Evolutionary conservation across 352 stramenopile species (phyloP).

Genomic region (Thalassiosira allenii): DNA sequence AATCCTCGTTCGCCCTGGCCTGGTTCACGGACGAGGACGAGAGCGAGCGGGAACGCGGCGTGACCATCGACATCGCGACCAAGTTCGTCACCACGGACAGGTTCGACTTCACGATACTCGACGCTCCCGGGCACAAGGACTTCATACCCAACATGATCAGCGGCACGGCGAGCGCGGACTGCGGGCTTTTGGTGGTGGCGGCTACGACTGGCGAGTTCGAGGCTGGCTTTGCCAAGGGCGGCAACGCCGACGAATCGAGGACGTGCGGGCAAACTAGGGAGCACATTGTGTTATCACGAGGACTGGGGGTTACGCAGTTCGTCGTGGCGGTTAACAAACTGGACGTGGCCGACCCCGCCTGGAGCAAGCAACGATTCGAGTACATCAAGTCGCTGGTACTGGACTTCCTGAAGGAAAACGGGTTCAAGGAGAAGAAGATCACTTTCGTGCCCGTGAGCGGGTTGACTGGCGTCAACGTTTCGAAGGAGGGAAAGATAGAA

Average conservation of each 20-base stretch:
- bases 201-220: conserved; percentile 93
- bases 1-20: conserved; percentile 95
- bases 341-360: conserved; percentile 89
- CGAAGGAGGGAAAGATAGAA: conserved; percentile 27
- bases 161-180: conserved; percentile 88
- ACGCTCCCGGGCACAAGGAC: conserved; percentile 96
- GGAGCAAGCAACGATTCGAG: conserved; percentile 83
- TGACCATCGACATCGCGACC: conserved; percentile 97
- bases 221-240: conserved; percentile 88
- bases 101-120: conserved; percentile 94
- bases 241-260: conserved; percentile 61
- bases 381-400: conserved; percentile 72
- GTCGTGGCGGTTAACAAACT: conserved; percentile 99
- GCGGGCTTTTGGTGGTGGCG: conserved; percentile 93
- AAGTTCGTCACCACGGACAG: conserved; percentile 91
- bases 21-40: conserved; percentile 89
- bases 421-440: conserved; percentile 80
- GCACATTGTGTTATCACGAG: conserved; percentile 94
- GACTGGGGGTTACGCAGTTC: conserved; percentile 93
- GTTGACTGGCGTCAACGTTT: conserved; percentile 86
- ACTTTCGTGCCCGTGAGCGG: conserved; percentile 85
- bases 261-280: conserved; percentile 95
- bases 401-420: conserved; percentile 75
- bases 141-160: conserved; percentile 99
- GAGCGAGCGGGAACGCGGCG: conserved; percentile 91